Base-by-base conservation (phyloP, 768 basidiomycete genomes). In the Pholiota molesta region DNA sequence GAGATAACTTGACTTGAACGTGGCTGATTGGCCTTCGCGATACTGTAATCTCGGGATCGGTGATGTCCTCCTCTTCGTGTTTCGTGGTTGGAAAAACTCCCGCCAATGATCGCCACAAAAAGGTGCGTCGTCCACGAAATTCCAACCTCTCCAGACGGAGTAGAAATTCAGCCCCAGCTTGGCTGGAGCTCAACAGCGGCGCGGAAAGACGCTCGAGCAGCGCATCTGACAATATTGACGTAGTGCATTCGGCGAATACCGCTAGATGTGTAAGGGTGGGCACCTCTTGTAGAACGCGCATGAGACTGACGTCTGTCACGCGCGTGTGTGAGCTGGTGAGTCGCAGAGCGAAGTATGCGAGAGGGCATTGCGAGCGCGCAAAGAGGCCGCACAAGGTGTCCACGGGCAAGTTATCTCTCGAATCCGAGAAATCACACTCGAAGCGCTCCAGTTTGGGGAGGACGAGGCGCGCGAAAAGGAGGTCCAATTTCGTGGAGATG, bases 361-460 rank as follows among this genome's bases (percentile, higher is more conserved):
- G 57, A 14, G 45, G 21, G 16, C 47, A 58, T 4, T 37, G 29
- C 16, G 57, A 49, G 11, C 45, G 57, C 35, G 33, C 45, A 19
- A 58, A 23, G 21, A 58, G 47, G 13, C 29, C 57, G 16, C 26
- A 39, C 6, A 58, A 11, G 35, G 17, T 39, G 1, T 49, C 45
- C n/a, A 23, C 33, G 13, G 57, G 57, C 33, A 58, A 31, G 2
- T 28, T 39, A 33, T 58, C 57, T 21, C 45, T 31, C 4, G 57
- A 58, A 28, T 33, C 57, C 0, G 57, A 19, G 33, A 58, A 49
- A 44, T 58, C 57, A 19, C 29, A 51, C 42, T 49, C 47, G 13
- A 58, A 35, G 13, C 47, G 57, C 45, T 26, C 47, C 5, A 58
- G 47, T 11, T 35, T 37, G 14, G 57, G 57, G 9, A 58, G 45